A percentile compares a stretch with the other conserved stretches of the same genome.
Conservation (phyloP, 345 rosid species). For the Salix koriyanagi region DNA sequence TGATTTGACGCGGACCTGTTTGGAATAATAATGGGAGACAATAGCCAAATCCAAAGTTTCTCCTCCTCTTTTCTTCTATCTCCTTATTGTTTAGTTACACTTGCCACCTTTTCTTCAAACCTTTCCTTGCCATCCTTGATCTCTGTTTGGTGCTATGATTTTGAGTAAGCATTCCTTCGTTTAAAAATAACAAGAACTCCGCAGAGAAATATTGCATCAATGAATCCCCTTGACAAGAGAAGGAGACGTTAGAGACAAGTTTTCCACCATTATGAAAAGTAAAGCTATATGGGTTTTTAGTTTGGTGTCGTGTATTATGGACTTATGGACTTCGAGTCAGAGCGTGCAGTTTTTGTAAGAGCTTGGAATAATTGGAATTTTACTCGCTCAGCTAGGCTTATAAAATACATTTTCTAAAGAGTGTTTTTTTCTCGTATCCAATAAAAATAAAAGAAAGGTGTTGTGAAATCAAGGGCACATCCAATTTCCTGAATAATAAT, state of each 20-base stretch:
- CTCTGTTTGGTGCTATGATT: slow-evolving; percentile 19
- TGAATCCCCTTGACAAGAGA: no score
- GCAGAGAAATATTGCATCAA: no score
- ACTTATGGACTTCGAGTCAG: no score
- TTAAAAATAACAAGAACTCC: not conserved
- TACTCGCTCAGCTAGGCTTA: accelerated
- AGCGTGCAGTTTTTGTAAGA: accelerated
- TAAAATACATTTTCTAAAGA: accelerated
- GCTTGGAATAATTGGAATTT: accelerated
- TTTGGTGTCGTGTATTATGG: not conserved
- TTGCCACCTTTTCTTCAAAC: slow-evolving; percentile 25
- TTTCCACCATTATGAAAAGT: not conserved
- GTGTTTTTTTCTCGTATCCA: no score
- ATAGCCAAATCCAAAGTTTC: slow-evolving; percentile 42
- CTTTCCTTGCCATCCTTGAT: slow-evolving; percentile 30
- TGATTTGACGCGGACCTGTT: slow-evolving; percentile 34
- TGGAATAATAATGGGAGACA: slow-evolving; percentile 55
- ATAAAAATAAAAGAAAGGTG: no score
- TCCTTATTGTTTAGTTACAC: slow-evolving; percentile 22
- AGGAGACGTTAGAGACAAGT: not conserved
- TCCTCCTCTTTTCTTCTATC: slow-evolving; percentile 4
- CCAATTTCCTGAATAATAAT: not conserved
- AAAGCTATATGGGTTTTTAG: not conserved
- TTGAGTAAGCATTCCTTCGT: not conserved
- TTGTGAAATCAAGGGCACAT: not conserved